Evolutionary conservation across 1,284 basidiomycete genomes (phyloP), one percentile per base, ranked within the genome.

Genomic region (Boletus smithii): DNA sequence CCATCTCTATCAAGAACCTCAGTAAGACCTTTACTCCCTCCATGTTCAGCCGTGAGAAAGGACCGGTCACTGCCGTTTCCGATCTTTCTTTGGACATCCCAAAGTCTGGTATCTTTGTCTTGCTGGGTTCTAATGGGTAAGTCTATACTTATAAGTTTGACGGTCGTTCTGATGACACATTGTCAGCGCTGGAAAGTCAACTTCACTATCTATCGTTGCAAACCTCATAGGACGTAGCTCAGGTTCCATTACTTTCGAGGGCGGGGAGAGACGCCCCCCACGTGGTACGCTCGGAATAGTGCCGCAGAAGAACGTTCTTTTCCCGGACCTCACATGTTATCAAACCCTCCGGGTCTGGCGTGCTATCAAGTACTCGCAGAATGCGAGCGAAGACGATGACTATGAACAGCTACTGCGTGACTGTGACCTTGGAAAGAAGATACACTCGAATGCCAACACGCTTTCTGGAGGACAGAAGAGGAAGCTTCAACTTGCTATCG

Each of bases 231-330:
- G 77, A 4, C 75, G 73, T 23, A 81, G 79, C 1, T 70, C 74
- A 14, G 87, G 88, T 16, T 67, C 71, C 4, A 73, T 90, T 14
- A 70, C 73, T 1, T 91, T 88, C 57, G 81, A 79, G 53, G 82
- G 79, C 27, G 76, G 77, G 0, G 59, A 63, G 18, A 58, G 70
- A 16, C 70, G 65, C 5, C 81, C 81, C 1, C 72, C 79, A 2
- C 76, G 77, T 0, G 85, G 85, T 3, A 76, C 75, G 0, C 66
- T 91, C 14, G 88, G 88, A 7, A 81, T 91, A 46, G 88, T 90
- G 0, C 85, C 85, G 0, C 88, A 91, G 67, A 88, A 87, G 69
- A 89, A 91, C 55, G 87, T 91, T 3, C 72, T 91, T 1, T 89
- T 88, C 66, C 79, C 86, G 2, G 86, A 91, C 51, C 70, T 91